Conservation (phyloP, 176 grass and related monocot genomes). For the Aechmea fasciata region DNA sequence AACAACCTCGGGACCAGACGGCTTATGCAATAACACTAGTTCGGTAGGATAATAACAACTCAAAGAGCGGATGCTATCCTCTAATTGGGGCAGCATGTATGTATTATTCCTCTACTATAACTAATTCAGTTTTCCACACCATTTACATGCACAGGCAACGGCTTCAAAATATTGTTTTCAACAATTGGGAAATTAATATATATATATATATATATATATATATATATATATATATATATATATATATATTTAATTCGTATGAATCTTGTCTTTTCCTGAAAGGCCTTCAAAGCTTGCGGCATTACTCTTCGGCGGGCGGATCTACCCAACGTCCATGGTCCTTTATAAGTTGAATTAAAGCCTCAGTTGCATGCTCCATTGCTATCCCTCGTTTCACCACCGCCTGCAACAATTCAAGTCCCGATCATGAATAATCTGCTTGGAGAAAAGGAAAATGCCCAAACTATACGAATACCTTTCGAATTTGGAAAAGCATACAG, state of each 20-base stretch:
- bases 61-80: no score
- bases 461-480: not conserved
- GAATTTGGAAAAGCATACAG: not conserved
- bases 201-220: no score
- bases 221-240: no score
- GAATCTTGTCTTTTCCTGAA: not conserved
- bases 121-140: no score
- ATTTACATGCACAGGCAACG: no score
- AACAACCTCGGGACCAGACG: no score
- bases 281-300: not conserved
- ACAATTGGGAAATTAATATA: no score
- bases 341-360: conserved; percentile 93
- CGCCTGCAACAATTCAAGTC: conserved; percentile 28
- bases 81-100: no score
- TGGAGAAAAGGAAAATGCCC: not conserved
- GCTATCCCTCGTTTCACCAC: conserved; percentile 80
- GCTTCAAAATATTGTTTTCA: no score
- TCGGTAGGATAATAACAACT: no score
- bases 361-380: conserved; percentile 86
- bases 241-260: not conserved
- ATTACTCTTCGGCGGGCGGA: conserved; percentile 63
- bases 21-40: no score
- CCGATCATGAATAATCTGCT: conserved; percentile 8
- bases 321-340: conserved; percentile 84
- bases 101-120: no score